Evolutionary conservation across 2,329 filamentous ascomycete species (phyloP), one percentile per base, ranked within the genome.

Genomic region (Ceratocystis ficicola): DNA sequence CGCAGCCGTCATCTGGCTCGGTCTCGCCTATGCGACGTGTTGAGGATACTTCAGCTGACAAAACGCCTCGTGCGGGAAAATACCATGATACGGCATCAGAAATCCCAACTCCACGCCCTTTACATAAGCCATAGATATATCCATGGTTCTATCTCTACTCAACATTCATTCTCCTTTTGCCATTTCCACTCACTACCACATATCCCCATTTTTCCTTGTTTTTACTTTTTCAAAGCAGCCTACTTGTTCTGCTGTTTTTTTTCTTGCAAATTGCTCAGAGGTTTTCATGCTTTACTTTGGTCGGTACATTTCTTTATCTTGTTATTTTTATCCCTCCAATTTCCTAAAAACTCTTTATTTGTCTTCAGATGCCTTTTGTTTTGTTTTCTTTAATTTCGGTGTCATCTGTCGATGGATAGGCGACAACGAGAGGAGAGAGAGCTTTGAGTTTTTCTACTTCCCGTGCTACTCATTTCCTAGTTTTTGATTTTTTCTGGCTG

Each of bases 51-150:
- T 41, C 46, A 3, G 48, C 59, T 15, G 63, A 67, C 36, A 63
- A 62, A 48, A 66, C 67, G 25, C 67, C 64, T 17, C 55, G 64
- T 4, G 65, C 64, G 22, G 64, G 64, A 10, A 62, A 66, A 32
- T 55, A 62, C 32, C 48, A 48, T 22, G 52, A 12, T 28, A 15
- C 36, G 36, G n/a, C 25, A 28, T 46, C 62, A 1, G 50, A 46
- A 15, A 41, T 46, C 32, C 66, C 66, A 25, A 67, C 63, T 20
- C 66, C 46, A 5, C 48, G 63, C 20, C 66, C 63, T 20, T 65
- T 61, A 32, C 48, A 52, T 32, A 63, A 63, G 30, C 12, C 61
- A 48, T 48, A 63, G 61, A 59, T 30, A 59, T 20, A 59, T 59
- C 28, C 32, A 22, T 59, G 55, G 8, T 20, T 3, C 15, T 59